phyloP scores from a whole-genome alignment of 2,329 filamentous ascomycete genomes.

The Geosmithia putterillii region DNA sequence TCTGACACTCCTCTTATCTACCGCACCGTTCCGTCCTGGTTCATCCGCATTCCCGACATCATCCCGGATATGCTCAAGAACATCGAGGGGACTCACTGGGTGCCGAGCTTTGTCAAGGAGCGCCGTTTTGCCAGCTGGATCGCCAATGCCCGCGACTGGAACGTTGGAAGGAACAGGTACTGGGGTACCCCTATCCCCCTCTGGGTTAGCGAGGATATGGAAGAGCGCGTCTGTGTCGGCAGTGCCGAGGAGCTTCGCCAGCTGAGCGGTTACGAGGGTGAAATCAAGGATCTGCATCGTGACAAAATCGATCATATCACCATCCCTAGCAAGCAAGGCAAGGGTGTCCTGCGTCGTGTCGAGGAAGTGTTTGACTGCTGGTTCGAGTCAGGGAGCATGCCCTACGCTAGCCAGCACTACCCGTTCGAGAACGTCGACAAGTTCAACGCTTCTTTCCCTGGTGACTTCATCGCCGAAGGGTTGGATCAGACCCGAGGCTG shows the following conservation, averaged over 20 bases:
- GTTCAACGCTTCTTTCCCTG: constrained; percentile 73
- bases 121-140: constrained; percentile 90
- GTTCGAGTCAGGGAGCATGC: constrained; percentile 96
- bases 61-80: constrained; percentile 84
- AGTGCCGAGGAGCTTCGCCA: constrained; percentile 75
- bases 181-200: constrained; percentile 90
- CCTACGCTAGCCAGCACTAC: constrained; percentile 82
- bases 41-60: constrained; percentile 74
- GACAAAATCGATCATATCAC: constrained; percentile 92
- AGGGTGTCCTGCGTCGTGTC: constrained; percentile 67
- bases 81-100: constrained; percentile 84
- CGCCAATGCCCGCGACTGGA: constrained; percentile 84
- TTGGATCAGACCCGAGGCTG: constrained; percentile 90
- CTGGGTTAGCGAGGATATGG: constrained; percentile 82
- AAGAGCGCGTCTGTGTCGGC: constrained; percentile 77
- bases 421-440: constrained; percentile 80
- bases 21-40: constrained; percentile 87
- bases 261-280: constrained; percentile 74
- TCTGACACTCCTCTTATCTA: constrained; percentile 95
- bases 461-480: constrained; percentile 89
- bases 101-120: constrained; percentile 82
- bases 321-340: constrained; percentile 81
- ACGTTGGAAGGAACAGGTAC: constrained; percentile 85
- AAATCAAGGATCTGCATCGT: constrained; percentile 76
- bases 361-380: constrained; percentile 94